These are phyloP conservation scores for Nigrograna mackinnonii DNA, from an alignment of 2,329 filamentous ascomycete species.

Conservation along the genomic window DNA sequence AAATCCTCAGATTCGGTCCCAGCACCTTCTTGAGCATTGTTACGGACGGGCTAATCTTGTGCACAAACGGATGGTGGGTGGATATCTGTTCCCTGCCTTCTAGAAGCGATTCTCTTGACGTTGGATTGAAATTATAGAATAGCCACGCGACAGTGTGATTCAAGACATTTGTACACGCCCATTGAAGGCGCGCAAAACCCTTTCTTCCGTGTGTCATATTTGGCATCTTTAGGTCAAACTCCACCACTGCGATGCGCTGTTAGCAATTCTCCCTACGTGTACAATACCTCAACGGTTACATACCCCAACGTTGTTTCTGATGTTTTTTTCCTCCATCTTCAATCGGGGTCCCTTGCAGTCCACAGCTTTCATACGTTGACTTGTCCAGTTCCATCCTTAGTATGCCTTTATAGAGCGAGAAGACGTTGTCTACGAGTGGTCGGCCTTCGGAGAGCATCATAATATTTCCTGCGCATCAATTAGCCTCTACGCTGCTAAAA, in stretches of 20 bases:
- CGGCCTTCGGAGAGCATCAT: slow-evolving; percentile 83
- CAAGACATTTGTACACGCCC: slow-evolving; percentile 79
- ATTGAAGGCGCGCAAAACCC: slow-evolving; percentile 75
- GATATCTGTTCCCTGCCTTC: slow-evolving; percentile 28
- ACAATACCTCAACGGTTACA: too few relatives aligned
- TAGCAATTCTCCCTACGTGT: too few relatives aligned
- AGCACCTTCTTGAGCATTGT: slow-evolving; percentile 22
- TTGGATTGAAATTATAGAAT: slow-evolving; percentile 64
- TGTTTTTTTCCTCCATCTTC: slow-evolving; percentile 63
- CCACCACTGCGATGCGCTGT: slow-evolving; percentile 76
- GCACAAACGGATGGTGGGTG: slow-evolving; percentile 35
- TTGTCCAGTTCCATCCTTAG: slow-evolving; percentile 79
- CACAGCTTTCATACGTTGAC: slow-evolving; percentile 79
- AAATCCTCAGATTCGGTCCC: slow-evolving; percentile 28
- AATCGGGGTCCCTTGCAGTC: slow-evolving; percentile 73
- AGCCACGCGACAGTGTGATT: slow-evolving; percentile 73
- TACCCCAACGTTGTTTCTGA: slow-evolving; percentile 71
- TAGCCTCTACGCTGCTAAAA: too few relatives aligned
- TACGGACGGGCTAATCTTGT: slow-evolving; percentile 23
- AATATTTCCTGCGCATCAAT: too few relatives aligned
- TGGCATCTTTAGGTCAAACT: slow-evolving; percentile 72
- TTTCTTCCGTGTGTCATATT: slow-evolving; percentile 85
- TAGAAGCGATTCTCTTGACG: slow-evolving; percentile 20
- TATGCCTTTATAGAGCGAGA: slow-evolving; percentile 69
- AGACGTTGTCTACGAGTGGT: slow-evolving; percentile 71